Evolutionary conservation across 148 eudicot species (phyloP).

Genomic region (Camellia japonica): DNA sequence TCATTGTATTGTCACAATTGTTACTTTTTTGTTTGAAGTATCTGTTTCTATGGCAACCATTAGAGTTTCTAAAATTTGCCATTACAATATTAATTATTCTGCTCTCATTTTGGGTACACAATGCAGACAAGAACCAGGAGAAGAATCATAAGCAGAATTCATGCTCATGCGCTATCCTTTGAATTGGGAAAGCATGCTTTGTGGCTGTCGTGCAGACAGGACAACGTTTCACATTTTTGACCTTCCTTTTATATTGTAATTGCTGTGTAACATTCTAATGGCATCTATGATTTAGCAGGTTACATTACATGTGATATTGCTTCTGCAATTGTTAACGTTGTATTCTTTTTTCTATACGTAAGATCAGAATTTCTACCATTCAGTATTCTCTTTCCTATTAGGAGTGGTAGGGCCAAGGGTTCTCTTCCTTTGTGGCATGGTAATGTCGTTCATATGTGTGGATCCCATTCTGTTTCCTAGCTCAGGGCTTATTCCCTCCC

Average conservation of each 20-base stretch:
- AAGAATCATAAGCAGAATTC: conserved; percentile 20
- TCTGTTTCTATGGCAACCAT: neutral
- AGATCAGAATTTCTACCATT: conserved; percentile 1
- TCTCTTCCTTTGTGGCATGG: neutral
- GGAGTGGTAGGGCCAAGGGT: neutral
- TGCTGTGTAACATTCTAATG: conserved; percentile 2
- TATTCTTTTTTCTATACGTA: neutral
- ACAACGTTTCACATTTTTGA: conserved; percentile 5
- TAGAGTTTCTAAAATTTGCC: neutral
- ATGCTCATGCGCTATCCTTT: conserved; percentile 34
- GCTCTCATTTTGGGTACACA: neutral
- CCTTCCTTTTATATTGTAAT: neutral
- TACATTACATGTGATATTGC: conserved; percentile 18
- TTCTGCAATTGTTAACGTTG: conserved; percentile 8
- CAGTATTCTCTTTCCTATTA: neutral
- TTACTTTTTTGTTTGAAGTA: neutral
- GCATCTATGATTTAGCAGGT: conserved; percentile 5
- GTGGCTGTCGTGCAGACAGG: neutral
- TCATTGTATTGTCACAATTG: neutral
- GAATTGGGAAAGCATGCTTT: conserved; percentile 12
- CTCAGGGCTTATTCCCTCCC: too few species aligned
- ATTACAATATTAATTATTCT: neutral
- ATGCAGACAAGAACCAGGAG: conserved; percentile 36
- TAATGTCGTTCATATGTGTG: neutral
- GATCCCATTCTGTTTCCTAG: too few species aligned